Evolutionary conservation across 352 stramenopile genomes (phyloP), one percentile per base, ranked within the genome.

Genomic region (Phytophthora foliorum): DNA sequence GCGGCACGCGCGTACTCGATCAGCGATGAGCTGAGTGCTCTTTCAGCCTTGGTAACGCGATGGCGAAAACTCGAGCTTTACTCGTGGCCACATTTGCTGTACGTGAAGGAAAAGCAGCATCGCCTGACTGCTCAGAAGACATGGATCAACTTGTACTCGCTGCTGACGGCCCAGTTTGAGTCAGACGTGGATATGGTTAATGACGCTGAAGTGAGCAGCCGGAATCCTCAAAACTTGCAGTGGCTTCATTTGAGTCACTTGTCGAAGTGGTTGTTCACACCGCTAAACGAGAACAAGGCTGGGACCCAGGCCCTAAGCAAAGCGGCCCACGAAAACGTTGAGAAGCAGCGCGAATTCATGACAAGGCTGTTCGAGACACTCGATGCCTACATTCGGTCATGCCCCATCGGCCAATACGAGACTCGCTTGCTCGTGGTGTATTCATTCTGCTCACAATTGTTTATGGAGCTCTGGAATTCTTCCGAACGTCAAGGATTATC

Each of bases 51-150:
- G 14, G 98, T 99, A 13, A 97, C 97, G 29, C 87, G 91, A 16
- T 99, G 98, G 98, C 89, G 98, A 56, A 99, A 98, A 57, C 79
- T 99, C 6, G 98, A 99, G 75, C 78, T 99, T 21, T 92, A 99
- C 55, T 98, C 94, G 67, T 99, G 98, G 98, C 90, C 92, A 4
- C 84, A 92, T 66, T 74, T 99, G 29, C 81, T 99, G 7, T 81
- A 96, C 51, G 88, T 97, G 27, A 92, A 94, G 67, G 89, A 97
- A 69, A 83, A 86, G 19, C 81, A 92, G 41, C 88, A 94, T 64
- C 89, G 86, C 9, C 68, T 86, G 4, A 60, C 69, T 8, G 90
- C 89, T 17, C 81, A 93, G 48, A 96, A 96, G 67, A 92, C 88
- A 14, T 97, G 90, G 90, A 89, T 96, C 44, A 85, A 82, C 56